Conservation (phyloP, 2,329 filamentous ascomycete species). For the Diplodia scrobiculata region DNA sequence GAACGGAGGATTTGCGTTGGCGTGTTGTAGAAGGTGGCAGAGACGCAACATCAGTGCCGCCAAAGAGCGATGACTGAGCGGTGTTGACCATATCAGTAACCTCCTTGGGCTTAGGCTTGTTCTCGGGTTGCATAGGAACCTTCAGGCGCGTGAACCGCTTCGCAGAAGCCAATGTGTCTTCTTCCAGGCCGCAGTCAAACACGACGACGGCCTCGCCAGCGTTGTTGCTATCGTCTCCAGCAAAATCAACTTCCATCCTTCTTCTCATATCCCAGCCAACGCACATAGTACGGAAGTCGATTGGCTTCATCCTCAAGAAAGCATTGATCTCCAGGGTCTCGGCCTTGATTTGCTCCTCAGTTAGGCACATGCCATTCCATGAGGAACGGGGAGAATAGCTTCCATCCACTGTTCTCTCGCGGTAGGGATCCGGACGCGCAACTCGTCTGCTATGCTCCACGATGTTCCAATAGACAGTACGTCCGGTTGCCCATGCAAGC, state of each 20-base stretch:
- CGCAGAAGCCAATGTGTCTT: constrained; percentile 57
- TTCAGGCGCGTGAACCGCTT: constrained; percentile 62
- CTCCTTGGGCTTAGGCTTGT: constrained; percentile 31
- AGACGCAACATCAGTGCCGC: constrained; percentile 41
- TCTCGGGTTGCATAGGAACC: constrained; percentile 41
- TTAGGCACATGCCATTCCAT: constrained; percentile 70
- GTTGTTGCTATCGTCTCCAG: constrained; percentile 72
- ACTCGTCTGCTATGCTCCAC: constrained; percentile 74
- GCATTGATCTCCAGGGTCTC: constrained; percentile 82
- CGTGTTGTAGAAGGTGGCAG: constrained; percentile 37
- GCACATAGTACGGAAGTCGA: constrained; percentile 76
- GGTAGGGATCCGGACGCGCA: constrained; percentile 71
- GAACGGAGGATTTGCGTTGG: background rate
- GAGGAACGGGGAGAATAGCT: constrained; percentile 82
- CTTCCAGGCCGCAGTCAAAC: constrained; percentile 69
- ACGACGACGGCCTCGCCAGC: constrained; percentile 77
- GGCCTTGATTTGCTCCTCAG: constrained; percentile 67
- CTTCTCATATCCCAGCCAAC: constrained; percentile 91
- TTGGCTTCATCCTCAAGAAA: constrained; percentile 71
- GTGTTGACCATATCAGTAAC: constrained; percentile 18
- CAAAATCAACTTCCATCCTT: constrained; percentile 84
- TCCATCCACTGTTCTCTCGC: constrained; percentile 64
- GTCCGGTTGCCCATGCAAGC: constrained; percentile 77
- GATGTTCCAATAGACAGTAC: constrained; percentile 77
- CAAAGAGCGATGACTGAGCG: constrained; percentile 54